phyloP scores from a whole-genome alignment of 2,329 filamentous ascomycete species.

The Catunica adiposa region DNA sequence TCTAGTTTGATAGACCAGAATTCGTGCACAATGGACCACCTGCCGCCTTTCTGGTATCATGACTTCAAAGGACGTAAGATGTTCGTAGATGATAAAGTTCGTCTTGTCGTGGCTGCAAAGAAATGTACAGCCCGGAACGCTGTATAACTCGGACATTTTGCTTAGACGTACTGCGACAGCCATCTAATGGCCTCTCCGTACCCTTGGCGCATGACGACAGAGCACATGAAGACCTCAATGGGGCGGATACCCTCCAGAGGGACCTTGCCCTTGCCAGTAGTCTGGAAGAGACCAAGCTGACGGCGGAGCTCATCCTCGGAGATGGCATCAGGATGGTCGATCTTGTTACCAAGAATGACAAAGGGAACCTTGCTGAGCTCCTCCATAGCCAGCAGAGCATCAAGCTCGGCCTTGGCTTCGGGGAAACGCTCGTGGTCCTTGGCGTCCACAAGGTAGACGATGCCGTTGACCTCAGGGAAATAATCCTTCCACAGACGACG shows the following conservation, averaged over 20 bases:
- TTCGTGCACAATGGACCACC: too few relatives aligned
- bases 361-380: slow-evolving; percentile 92
- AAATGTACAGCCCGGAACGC: not conserved
- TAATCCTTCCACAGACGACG: slow-evolving; percentile 93
- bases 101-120: not conserved
- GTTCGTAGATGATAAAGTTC: not conserved
- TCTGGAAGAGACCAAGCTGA: slow-evolving; percentile 87
- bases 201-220: slow-evolving; percentile 92
- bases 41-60: not conserved
- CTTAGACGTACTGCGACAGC: slow-evolving; percentile 81
- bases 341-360: slow-evolving; percentile 96
- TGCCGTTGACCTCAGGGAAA: slow-evolving; percentile 89
- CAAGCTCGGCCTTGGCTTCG: slow-evolving; percentile 93
- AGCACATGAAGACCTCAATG: slow-evolving; percentile 98
- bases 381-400: slow-evolving; percentile 91
- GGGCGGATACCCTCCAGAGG: slow-evolving; percentile 81
- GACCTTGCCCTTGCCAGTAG: slow-evolving; percentile 89
- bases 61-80: not conserved
- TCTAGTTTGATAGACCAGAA: too few relatives aligned
- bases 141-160: not conserved
- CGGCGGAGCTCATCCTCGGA: slow-evolving; percentile 90
- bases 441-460: slow-evolving; percentile 94
- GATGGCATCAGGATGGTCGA: slow-evolving; percentile 90
- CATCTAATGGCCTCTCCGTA: slow-evolving; percentile 85
- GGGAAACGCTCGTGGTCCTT: slow-evolving; percentile 90